Conservation (phyloP, 2,329 filamentous ascomycete genomes). For the Aotearoamyces nothofagi region DNA sequence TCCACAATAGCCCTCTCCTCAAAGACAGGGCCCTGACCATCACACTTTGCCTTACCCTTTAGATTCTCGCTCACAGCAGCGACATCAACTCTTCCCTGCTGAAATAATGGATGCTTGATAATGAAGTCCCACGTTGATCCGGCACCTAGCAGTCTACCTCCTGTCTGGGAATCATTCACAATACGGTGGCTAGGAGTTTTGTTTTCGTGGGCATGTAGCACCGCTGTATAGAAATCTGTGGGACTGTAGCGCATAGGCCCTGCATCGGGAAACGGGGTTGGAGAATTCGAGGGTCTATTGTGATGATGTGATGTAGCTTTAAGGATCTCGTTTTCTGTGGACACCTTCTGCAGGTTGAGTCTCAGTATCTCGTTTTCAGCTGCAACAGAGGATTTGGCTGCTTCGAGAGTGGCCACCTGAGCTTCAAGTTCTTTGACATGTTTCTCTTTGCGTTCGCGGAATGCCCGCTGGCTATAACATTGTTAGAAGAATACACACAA, state of each 20-base stretch:
- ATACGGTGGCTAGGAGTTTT: conserved; percentile 55
- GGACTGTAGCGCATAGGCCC: conserved; percentile 60
- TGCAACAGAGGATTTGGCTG: conserved; percentile 53
- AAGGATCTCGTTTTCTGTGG: conserved; percentile 85
- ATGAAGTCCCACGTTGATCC: conserved; percentile 85
- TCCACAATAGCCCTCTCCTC: conserved; percentile 57
- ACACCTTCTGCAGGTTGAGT: conserved; percentile 66
- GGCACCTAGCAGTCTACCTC: conserved; percentile 56
- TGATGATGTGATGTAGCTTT: conserved; percentile 50
- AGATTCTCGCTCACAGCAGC: conserved; percentile 66
- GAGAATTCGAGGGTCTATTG: conserved; percentile 26
- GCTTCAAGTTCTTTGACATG: conserved; percentile 88
- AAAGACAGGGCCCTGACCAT: conserved; percentile 81
- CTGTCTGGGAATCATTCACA: conserved; percentile 42
- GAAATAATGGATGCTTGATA: conserved; percentile 63
- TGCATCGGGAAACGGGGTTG: conserved; percentile 28
- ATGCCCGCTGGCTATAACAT: conserved; percentile 66
- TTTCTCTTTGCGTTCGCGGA: conserved; percentile 88
- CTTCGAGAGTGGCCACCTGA: conserved; percentile 66
- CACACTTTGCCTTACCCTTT: conserved; percentile 61
- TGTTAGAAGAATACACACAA: conserved; percentile 3
- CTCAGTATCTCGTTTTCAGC: conserved; percentile 80
- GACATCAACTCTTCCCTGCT: conserved; percentile 66
- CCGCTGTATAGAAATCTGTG: conserved; percentile 53
- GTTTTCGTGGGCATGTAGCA: conserved; percentile 44